These are phyloP conservation scores for Chalciporus chontae DNA, from an alignment of 768 basidiomycete genomes.

Conservation along the genomic window DNA sequence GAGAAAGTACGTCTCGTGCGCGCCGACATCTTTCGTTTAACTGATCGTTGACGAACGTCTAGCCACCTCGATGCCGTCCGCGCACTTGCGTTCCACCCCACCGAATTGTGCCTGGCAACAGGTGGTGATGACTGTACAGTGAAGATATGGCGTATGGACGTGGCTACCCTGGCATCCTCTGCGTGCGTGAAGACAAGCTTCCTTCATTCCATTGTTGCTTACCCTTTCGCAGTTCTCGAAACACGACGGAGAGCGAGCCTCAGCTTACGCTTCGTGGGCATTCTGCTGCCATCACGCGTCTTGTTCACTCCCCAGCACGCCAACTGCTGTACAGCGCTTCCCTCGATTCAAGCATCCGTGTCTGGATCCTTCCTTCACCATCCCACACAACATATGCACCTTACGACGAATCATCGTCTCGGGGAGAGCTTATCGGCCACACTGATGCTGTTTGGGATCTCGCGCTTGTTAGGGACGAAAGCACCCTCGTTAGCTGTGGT, in stretches of 20 bases:
- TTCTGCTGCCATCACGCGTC: constrained; percentile 83
- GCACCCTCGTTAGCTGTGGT: constrained; percentile 82
- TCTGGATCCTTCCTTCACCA: constrained; percentile 79
- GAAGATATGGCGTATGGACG: constrained; percentile 93
- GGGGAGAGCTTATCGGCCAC: constrained; percentile 84
- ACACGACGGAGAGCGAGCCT: constrained; percentile 86
- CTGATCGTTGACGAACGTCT: constrained; percentile 4
- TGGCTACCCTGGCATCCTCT: constrained; percentile 67
- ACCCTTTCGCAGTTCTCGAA: constrained; percentile 47
- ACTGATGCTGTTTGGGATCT: constrained; percentile 98
- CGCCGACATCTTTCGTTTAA: constrained; percentile 2
- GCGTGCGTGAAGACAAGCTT: constrained; percentile 50
- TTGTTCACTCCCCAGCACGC: constrained; percentile 75
- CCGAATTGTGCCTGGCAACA: constrained; percentile 80
- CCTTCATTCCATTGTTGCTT: constrained; percentile 1
- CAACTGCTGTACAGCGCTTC: constrained; percentile 87
- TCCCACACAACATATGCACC: constrained; percentile 89
- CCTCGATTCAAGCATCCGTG: constrained; percentile 86
- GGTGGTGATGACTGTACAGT: constrained; percentile 95
- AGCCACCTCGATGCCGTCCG: constrained; percentile 92
- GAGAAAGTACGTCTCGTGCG: constrained; percentile 65
- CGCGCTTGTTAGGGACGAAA: constrained; percentile 78
- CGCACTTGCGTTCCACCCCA: constrained; percentile 86
- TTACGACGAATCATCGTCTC: constrained; percentile 74
- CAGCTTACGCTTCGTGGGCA: constrained; percentile 92